Percentiles rank a stretch among this genome's conserved stretches.
Conservation (phyloP, 1,284 basidiomycete genomes). For the Pyrrhoderma lamaoense region DNA sequence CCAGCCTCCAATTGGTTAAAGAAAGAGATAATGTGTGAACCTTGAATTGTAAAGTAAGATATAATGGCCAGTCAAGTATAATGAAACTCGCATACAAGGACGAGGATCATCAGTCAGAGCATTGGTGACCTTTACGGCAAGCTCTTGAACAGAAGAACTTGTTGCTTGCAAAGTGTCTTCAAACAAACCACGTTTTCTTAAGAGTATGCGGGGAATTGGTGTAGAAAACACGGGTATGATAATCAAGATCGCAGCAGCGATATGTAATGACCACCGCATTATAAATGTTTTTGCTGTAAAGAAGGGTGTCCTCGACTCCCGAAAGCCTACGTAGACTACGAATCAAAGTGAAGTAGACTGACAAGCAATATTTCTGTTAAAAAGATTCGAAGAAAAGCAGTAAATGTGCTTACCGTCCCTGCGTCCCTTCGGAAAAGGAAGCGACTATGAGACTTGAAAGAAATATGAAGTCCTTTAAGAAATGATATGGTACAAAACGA, state of each 20-base stretch:
- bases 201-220: slow-evolving; percentile 16
- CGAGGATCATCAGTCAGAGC: slow-evolving; percentile 16
- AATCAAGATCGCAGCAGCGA: slow-evolving; percentile 15
- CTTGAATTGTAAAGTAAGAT: neutral
- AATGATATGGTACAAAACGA: too few relatives aligned
- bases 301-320: too few relatives aligned
- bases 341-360: too few relatives aligned
- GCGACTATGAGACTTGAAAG: too few relatives aligned
- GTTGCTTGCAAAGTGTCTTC: slow-evolving; percentile 16
- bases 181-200: slow-evolving; percentile 14
- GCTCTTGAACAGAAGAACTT: slow-evolving; percentile 9
- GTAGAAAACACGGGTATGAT: slow-evolving; percentile 17
- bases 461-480: too few relatives aligned
- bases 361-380: too few relatives aligned
- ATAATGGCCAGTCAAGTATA: neutral
- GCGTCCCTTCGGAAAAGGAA: too few relatives aligned
- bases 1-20: slow-evolving; percentile 15
- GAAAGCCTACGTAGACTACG: too few relatives aligned
- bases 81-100: slow-evolving; percentile 9
- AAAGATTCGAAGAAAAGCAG: too few relatives aligned
- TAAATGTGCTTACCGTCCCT: too few relatives aligned
- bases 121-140: slow-evolving; percentile 15
- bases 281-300: neutral
- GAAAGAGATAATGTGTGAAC: slow-evolving; percentile 15
- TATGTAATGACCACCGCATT: slow-evolving; percentile 16